Evolutionary conservation across 768 basidiomycete genomes (phyloP).

Genomic region (Serendipita sp.): DNA sequence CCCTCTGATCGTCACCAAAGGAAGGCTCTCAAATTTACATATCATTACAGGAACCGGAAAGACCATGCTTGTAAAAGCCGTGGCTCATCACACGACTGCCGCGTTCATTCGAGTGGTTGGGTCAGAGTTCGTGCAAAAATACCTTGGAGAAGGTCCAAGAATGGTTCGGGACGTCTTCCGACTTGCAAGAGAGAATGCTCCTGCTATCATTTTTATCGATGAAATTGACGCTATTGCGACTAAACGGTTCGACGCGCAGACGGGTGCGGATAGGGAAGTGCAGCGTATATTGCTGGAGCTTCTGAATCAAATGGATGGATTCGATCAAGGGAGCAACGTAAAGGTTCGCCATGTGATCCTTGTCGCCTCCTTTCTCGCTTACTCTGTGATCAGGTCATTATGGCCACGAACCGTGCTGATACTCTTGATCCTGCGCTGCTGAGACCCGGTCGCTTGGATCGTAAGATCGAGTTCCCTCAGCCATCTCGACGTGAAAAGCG

Average conservation of each 20-base stretch:
- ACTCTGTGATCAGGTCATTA: slow-evolving; percentile 63
- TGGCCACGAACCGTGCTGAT: slow-evolving; percentile 98
- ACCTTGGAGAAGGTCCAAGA: slow-evolving; percentile 95
- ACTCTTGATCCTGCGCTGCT: slow-evolving; percentile 95
- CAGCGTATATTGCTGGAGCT: slow-evolving; percentile 95
- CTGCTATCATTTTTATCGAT: slow-evolving; percentile 98
- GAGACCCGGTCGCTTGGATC: slow-evolving; percentile 90
- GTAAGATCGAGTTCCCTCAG: slow-evolving; percentile 97
- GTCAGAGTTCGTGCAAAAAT: slow-evolving; percentile 98
- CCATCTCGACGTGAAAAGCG: slow-evolving; percentile 91
- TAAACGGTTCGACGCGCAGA: slow-evolving; percentile 98
- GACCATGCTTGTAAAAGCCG: slow-evolving; percentile 99
- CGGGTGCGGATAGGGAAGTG: slow-evolving; percentile 96
- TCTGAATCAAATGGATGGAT: slow-evolving; percentile 99
- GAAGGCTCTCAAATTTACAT: not conserved
- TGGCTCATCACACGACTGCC: slow-evolving; percentile 93
- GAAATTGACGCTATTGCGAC: slow-evolving; percentile 98
- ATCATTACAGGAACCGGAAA: slow-evolving; percentile 71
- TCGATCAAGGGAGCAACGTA: slow-evolving; percentile 96
- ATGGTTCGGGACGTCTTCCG: slow-evolving; percentile 99
- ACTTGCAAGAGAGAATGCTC: slow-evolving; percentile 90
- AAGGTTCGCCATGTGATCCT: slow-evolving; percentile 45
- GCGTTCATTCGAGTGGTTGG: slow-evolving; percentile 97
- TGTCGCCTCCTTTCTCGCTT: not conserved
- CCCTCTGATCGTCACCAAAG: not conserved